Base-by-base conservation (phyloP, 202 grass and related monocot species). In the Panicum hallii region DNA sequence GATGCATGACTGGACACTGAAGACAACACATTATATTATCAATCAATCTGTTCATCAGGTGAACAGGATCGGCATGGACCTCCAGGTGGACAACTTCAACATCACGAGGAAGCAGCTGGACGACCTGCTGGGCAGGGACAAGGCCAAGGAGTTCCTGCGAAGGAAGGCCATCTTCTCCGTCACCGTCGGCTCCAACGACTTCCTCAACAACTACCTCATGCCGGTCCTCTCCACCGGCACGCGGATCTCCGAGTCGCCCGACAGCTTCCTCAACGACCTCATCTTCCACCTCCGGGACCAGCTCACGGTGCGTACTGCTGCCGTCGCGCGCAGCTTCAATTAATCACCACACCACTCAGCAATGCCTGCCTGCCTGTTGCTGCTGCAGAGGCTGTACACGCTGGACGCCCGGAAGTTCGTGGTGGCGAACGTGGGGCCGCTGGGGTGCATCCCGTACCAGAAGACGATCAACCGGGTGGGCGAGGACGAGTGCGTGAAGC, bases 401-500 rank as follows among this genome's bases (percentile, higher is more conserved):
- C 85, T 99, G 15, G 97, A 81, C 50, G 97, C 97, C 6, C 74
- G 91, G 36, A 99, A 99, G 86, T 90, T 99, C 78, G 91, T 99
- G 38, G 79, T 99, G 63, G 86, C 86, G 7, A 99, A 99, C 67
- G 97, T 96, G 5, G 97, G 97, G 0, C 97, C 97, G 19, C 84
- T 99, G 32, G 97, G 97, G 0, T 99, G 97, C 97, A 99, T 99
- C 81, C 97, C 97, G 14, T 99, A 99, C 78, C 93, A 99, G 79
- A 94, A 94, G 88, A 92, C 97, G 9, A 78, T 99, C 13, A 99
- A 99, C 75, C 44, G 80, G 1, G 81, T 96, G 0, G 81, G 2
- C 0, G 83, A 88, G 47, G 16, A 65, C 48, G 86, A 99, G 88
- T 99, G 97, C 80, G 97, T 94, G 6, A 89, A 88, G 75, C 84